These are phyloP conservation scores for Cyberlindnera bimundalis DNA, from an alignment of 805 yeast genomes.

Conservation along the genomic window DNA sequence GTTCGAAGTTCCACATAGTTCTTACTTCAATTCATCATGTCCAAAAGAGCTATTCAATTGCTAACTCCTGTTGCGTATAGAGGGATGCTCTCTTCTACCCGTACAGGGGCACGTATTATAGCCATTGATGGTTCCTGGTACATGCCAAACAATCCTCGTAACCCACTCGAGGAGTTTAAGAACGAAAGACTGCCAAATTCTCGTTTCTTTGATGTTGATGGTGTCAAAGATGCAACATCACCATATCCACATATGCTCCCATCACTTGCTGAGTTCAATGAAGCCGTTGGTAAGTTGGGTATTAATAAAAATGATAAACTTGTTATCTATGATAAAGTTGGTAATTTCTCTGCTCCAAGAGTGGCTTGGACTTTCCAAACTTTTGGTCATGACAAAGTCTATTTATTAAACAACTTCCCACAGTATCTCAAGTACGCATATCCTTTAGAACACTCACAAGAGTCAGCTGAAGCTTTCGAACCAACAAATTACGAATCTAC, in stretches of 20 bases:
- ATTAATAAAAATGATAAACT: conserved; percentile 52
- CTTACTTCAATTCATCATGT: conserved; percentile 18
- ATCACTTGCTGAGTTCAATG: conserved; percentile 47
- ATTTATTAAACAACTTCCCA: conserved; percentile 66
- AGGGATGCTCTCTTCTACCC: conserved; percentile 19
- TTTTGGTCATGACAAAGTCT: conserved; percentile 72
- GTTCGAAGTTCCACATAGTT: too few species aligned
- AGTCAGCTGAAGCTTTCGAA: conserved; percentile 10
- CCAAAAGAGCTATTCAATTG: conserved; percentile 25
- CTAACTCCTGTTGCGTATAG: conserved; percentile 26
- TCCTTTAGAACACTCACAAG: conserved; percentile 37
- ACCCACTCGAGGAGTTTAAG: conserved; percentile 56
- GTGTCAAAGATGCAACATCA: conserved; percentile 52
- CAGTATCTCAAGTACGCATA: conserved; percentile 45
- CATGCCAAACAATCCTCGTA: conserved; percentile 68
- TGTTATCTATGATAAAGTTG: conserved; percentile 81
- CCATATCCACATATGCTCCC: conserved; percentile 94
- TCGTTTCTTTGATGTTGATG: conserved; percentile 76
- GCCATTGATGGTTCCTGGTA: conserved; percentile 93
- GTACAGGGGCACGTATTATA: conserved; percentile 32
- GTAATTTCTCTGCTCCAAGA: conserved; percentile 85
- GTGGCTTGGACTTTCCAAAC: conserved; percentile 87
- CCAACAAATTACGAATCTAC: conserved; percentile 33
- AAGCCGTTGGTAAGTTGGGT: conserved; percentile 53
- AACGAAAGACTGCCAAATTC: conserved; percentile 62